These are phyloP conservation scores for Fusarium robinianum DNA, from an alignment of 2,329 filamentous ascomycete genomes.

Conservation along the genomic window DNA sequence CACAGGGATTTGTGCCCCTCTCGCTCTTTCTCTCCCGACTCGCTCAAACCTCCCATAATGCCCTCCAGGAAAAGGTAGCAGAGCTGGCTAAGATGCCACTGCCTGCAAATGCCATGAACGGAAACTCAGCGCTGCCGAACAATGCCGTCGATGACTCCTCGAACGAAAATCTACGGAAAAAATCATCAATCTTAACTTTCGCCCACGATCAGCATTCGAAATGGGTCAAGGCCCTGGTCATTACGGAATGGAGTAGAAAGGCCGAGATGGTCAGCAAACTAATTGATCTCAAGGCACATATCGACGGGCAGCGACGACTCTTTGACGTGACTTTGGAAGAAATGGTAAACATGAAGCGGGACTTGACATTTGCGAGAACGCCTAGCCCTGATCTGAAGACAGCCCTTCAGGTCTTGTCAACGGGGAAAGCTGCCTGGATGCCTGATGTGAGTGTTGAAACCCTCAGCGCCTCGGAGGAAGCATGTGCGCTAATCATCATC, in stretches of 20 bases:
- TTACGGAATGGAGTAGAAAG: slow-evolving; percentile 87
- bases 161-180: slow-evolving; percentile 73
- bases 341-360: slow-evolving; percentile 73
- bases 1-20: slow-evolving; percentile 75
- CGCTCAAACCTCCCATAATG: slow-evolving; percentile 81
- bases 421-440: slow-evolving; percentile 76
- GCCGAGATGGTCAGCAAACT: slow-evolving; percentile 80
- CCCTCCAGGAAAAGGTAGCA: slow-evolving; percentile 70
- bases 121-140: slow-evolving; percentile 45
- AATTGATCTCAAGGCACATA: slow-evolving; percentile 82
- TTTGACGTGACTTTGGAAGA: slow-evolving; percentile 65
- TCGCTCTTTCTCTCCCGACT: slow-evolving; percentile 75
- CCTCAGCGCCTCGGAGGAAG: background rate
- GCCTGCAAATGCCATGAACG: slow-evolving; percentile 55
- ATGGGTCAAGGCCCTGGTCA: slow-evolving; percentile 91
- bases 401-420: slow-evolving; percentile 81
- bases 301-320: slow-evolving; percentile 64
- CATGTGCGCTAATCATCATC: slow-evolving; percentile 40
- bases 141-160: slow-evolving; percentile 59
- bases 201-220: slow-evolving; percentile 78
- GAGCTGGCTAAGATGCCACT: slow-evolving; percentile 72
- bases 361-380: slow-evolving; percentile 72
- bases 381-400: slow-evolving; percentile 91
- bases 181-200: slow-evolving; percentile 74
- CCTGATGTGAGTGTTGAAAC: slow-evolving; percentile 65